A percentile compares a stretch with the other conserved stretches of the same genome.
These are phyloP conservation scores for Apiospora saccharicola DNA, from an alignment of 2,329 filamentous ascomycete genomes.

Conservation along the genomic window DNA sequence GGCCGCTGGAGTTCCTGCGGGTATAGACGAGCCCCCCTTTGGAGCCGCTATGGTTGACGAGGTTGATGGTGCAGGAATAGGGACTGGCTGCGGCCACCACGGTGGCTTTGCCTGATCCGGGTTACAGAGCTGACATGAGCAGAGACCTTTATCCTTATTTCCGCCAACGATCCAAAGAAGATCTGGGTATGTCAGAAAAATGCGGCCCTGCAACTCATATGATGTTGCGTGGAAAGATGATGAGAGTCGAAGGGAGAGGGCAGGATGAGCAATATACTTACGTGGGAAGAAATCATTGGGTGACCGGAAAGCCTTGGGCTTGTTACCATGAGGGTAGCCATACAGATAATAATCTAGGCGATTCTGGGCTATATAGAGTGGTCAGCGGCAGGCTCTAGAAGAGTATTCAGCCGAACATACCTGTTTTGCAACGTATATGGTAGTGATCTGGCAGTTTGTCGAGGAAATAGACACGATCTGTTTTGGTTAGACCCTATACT, in stretches of 20 bases:
- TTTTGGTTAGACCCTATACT: background rate
- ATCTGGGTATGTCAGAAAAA: constrained; percentile 21
- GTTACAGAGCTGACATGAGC: constrained; percentile 29
- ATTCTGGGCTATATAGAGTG: background rate
- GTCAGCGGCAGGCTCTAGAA: background rate
- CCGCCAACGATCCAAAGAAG: constrained; percentile 29
- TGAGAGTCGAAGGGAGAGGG: background rate
- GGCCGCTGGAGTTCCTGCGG: background rate
- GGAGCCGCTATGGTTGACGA: background rate
- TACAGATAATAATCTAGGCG: constrained; percentile 31
- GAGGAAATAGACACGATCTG: constrained; percentile 28
- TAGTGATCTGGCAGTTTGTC: constrained; percentile 28
- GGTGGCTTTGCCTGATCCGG: constrained; percentile 26
- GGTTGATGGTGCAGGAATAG: background rate
- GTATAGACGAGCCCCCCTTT: constrained; percentile 10
- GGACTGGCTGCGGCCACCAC: constrained; percentile 23
- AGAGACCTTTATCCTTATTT: constrained; percentile 25
- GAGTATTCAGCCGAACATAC: constrained; percentile 3
- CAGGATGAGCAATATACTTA: background rate
- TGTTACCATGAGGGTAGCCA: constrained; percentile 30
- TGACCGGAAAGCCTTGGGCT: constrained; percentile 27
- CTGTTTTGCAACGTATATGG: constrained; percentile 28
- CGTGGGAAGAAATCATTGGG: constrained; percentile 30
- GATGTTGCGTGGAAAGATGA: background rate
- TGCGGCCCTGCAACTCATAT: background rate